Base-by-base conservation (phyloP, 768 basidiomycete genomes). In the Amanita molliuscula region DNA sequence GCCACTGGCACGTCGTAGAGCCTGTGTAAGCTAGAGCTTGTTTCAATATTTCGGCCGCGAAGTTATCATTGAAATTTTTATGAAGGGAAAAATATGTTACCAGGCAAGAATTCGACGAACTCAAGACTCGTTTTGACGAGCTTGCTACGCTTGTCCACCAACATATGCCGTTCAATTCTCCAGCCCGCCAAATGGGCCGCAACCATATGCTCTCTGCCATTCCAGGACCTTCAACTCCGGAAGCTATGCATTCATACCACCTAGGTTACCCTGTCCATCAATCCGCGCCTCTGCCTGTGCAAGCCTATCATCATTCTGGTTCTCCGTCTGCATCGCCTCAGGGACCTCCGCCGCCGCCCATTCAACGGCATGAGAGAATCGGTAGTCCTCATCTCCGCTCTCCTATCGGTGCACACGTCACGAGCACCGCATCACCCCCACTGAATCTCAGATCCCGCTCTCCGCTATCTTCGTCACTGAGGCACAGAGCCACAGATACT, bases 1-100 rank as follows among this genome's bases (percentile, higher is more conserved):
- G 88, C 61, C 81, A 84, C 59, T 92, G 88, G 88, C 79, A 83
- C 62, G 77, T 84, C 51, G 73, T 89, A 46, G 88, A 90, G 65
- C 83, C 87, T 35, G 76, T 82, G 83, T 90, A 70, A 67, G 85
- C 70, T 59, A 52, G 53, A 54, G 54, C 51, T 63, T 55, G 44
- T 46, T 50, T 29, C 44, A 38, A 43, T 31, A 40, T 51, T 46
- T 51, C 37, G 37, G 34, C 25, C 48, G 54, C 59, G 56, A 44
- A 16, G 23, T 51, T 50, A 44, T 34, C 36, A 29, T 46, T 43
- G 18, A 36, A 47, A 44, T 26, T 47, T 51, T 51, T 25, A 25
- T 47, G 33, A 43, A 84, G 83, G 54, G 88, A 89, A 64, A 89
- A 88, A 66, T 88, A 87, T 62, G 85, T 88, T 51, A 82, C 81